Conservation (phyloP, 1,284 basidiomycete species). For the Coriolopsis trogii region DNA sequence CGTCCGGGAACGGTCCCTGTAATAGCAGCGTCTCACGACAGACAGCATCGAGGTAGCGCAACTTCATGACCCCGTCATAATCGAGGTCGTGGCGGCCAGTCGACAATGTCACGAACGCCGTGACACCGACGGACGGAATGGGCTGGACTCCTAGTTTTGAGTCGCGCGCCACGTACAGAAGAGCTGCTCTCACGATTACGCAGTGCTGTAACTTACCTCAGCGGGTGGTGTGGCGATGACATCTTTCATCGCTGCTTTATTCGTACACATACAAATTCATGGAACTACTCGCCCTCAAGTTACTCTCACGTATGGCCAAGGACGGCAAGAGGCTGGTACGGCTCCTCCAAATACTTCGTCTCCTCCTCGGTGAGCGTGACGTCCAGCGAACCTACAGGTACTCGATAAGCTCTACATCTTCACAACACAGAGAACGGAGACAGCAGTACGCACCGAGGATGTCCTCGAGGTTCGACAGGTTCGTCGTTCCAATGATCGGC, state of each 20-base stretch:
- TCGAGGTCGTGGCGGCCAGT: constrained; percentile 16
- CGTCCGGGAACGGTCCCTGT: not conserved
- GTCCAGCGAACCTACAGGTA: constrained; percentile 28
- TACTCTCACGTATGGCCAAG: constrained; percentile 25
- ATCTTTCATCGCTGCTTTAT: no score
- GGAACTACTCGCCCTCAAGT: no score
- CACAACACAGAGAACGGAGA: constrained; percentile 28
- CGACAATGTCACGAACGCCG: no score
- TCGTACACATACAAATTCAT: no score
- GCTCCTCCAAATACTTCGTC: constrained; percentile 25
- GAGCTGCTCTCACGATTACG: no score
- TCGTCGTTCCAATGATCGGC: constrained; percentile 43
- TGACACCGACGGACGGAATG: no score
- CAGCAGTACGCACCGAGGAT: constrained; percentile 29
- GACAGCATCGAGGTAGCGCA: constrained; percentile 38
- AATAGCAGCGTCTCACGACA: constrained; percentile 34
- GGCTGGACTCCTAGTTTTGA: no score
- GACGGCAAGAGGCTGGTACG: constrained; percentile 21
- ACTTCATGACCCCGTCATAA: constrained; percentile 33
- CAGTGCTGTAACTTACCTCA: no score
- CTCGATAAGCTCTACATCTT: constrained; percentile 35
- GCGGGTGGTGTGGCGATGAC: no score
- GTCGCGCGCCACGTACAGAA: no score
- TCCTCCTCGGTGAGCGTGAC: constrained; percentile 23
- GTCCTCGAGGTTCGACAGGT: constrained; percentile 37